Percentiles rank a stretch among this genome's conserved stretches.
Conservation (phyloP, 2,329 filamentous ascomycete species). For the Fusarium sp. region DNA sequence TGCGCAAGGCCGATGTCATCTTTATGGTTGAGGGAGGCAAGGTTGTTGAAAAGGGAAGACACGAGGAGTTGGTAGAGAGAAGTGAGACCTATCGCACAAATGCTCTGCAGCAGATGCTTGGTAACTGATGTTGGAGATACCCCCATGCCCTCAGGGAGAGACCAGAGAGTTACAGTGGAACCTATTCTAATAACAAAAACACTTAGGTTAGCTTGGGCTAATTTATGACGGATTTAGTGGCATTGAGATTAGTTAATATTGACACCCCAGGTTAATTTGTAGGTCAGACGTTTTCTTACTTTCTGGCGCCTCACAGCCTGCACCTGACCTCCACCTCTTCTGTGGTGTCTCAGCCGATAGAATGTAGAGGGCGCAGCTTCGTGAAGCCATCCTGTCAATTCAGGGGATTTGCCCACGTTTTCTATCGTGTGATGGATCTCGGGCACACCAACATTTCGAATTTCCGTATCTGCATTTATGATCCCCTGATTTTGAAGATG, state of each 20-base stretch:
- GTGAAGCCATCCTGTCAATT: slow-evolving; percentile 30
- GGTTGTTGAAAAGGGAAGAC: slow-evolving; percentile 60
- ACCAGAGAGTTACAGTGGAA: not conserved
- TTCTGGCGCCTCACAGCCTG: slow-evolving; percentile 11
- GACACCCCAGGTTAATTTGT: not conserved
- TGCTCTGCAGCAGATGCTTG: slow-evolving; percentile 59
- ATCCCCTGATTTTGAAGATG: not conserved
- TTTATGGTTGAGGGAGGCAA: slow-evolving; percentile 63
- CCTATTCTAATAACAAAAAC: not conserved
- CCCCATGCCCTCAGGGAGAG: not conserved
- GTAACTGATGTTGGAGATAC: not conserved
- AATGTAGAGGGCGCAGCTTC: slow-evolving; percentile 14
- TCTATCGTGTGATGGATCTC: slow-evolving; percentile 13
- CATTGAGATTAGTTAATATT: not conserved
- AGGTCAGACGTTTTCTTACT: not conserved
- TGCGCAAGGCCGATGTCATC: slow-evolving; percentile 65
- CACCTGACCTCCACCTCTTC: slow-evolving; percentile 17
- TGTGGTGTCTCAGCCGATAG: slow-evolving; percentile 21
- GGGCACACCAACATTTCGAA: slow-evolving; percentile 1
- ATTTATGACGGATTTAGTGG: not conserved
- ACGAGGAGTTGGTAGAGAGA: slow-evolving; percentile 61
- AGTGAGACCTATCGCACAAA: slow-evolving; percentile 63
- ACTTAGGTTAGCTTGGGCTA: not conserved
- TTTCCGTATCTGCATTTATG: not conserved
- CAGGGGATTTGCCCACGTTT: slow-evolving; percentile 36